Conservation (phyloP, 179 eudicot genomes). For the Spinacia oleracea region DNA sequence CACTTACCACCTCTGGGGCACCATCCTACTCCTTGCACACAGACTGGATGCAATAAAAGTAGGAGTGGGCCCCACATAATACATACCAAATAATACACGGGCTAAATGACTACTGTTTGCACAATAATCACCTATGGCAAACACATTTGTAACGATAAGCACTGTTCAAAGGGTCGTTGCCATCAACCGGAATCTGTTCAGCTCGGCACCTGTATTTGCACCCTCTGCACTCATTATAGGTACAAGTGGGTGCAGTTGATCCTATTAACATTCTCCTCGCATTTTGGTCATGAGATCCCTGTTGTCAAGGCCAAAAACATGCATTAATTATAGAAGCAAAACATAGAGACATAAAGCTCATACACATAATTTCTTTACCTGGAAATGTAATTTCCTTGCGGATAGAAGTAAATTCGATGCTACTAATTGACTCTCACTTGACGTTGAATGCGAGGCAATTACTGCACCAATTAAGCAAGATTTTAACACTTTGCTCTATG, state of each 20-base stretch:
- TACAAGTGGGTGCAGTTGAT: conserved; percentile 81
- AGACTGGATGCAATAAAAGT: conserved; percentile 20
- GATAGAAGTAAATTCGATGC: conserved; percentile 2
- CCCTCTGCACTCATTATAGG: conserved; percentile 90
- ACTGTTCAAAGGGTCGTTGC: conserved; percentile 83
- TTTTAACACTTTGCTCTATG: neutral
- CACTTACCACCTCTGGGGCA: conserved; percentile 14
- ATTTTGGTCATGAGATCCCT: conserved; percentile 12
- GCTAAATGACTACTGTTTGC: neutral
- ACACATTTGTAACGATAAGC: conserved; percentile 84
- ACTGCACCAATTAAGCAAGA: conserved; percentile 14
- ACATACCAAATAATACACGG: neutral
- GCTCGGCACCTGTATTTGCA: conserved; percentile 85
- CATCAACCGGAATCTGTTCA: conserved; percentile 90
- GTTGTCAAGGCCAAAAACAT: too few relatives aligned
- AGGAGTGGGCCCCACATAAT: conserved; percentile 20
- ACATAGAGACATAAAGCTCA: neutral
- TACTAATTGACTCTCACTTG: conserved; percentile 4
- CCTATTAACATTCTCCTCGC: conserved; percentile 66
- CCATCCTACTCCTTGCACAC: conserved; percentile 31
- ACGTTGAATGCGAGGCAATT: neutral
- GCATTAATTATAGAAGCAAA: neutral
- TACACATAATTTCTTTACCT: conserved; percentile 3
- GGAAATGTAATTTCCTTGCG: conserved; percentile 6
- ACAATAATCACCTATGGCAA: conserved; percentile 54